Base-by-base conservation (phyloP, 108 stramenopile species). In the Chaetoceros muelleri region DNA sequence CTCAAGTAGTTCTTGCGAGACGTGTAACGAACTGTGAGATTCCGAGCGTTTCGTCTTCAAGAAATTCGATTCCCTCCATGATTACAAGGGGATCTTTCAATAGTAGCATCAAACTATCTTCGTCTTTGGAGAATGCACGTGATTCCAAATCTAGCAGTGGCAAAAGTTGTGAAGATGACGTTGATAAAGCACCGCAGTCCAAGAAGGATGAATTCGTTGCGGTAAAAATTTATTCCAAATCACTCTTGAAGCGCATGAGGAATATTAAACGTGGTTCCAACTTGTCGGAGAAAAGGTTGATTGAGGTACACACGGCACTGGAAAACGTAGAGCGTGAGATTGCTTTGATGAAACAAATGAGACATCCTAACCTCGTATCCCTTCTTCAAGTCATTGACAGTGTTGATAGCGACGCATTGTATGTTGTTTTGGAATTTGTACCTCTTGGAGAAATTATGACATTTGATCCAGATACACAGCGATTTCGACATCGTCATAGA, bases 401-500 rank as follows among this genome's bases (percentile, higher is more conserved):
- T 44, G 81, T 82, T 26, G 82, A 87, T 44, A 72, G 72, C 2
- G 85, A 92, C 54, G 64, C 70, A 48, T 51, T 95, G 3, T 88
- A 88, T 68, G 84, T 95, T 83, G 85, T 95, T 0, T 47, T 95
- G 26, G 94, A 95, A 48, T 90, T 88, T 72, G 80, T 92, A 60
- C 82, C 80, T 0, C 62, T 85, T 31, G 94, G 94, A 18, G 87
- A 91, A 64, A 88, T 95, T 47, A 68, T 95, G 52, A 87, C 75
- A n/a, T 84, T 79, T 60, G 75, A 83, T 25, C 49, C 56, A 24
- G 75, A 79, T 18, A 62, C 72, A 44, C 78, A 72, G n/a, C 85
- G 76, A 2, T 75, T 85, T 62, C 68, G 75, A 20, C 70, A 80
- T 57, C 64, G 53, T 45, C 71, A 64, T 24, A 60, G 51, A 30